phyloP scores from a whole-genome alignment of 2,329 filamentous ascomycete species.

The Triangularia verruculosa region DNA sequence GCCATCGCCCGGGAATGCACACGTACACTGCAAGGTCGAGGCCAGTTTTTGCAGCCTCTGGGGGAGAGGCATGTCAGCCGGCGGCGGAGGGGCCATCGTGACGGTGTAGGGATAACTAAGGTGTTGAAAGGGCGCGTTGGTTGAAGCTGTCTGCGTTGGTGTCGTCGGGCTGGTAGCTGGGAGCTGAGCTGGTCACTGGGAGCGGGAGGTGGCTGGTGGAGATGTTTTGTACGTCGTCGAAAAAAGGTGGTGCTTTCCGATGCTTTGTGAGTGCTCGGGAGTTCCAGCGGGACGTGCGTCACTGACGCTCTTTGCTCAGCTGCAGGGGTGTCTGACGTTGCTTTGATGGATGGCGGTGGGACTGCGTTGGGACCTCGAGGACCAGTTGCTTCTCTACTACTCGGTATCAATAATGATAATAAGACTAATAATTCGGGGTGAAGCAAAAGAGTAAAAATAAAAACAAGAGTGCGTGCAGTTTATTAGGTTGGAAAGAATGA shows the following conservation, averaged over 20 bases:
- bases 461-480: background rate
- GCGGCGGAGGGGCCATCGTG: constrained; percentile 70
- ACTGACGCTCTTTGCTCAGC: constrained; percentile 1
- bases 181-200: no score
- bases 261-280: constrained; percentile 23
- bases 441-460: background rate
- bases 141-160: constrained; percentile 5
- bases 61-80: constrained; percentile 64
- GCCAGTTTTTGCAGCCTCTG: constrained; percentile 76
- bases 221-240: constrained; percentile 11
- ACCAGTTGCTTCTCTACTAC: background rate
- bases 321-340: constrained; percentile 21
- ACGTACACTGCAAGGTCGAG: constrained; percentile 88
- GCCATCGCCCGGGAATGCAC: constrained; percentile 26
- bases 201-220: constrained; percentile 22
- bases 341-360: background rate
- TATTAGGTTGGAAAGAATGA: background rate
- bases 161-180: constrained; percentile 9
- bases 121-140: background rate
- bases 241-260: constrained; percentile 16
- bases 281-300: constrained; percentile 7
- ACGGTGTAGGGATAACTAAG: background rate
- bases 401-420: background rate
- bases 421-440: no score
- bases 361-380: background rate